Evolutionary conservation across 495 filamentous ascomycete species (phyloP).

Genomic region (Diplogelasinospora grovesii): DNA sequence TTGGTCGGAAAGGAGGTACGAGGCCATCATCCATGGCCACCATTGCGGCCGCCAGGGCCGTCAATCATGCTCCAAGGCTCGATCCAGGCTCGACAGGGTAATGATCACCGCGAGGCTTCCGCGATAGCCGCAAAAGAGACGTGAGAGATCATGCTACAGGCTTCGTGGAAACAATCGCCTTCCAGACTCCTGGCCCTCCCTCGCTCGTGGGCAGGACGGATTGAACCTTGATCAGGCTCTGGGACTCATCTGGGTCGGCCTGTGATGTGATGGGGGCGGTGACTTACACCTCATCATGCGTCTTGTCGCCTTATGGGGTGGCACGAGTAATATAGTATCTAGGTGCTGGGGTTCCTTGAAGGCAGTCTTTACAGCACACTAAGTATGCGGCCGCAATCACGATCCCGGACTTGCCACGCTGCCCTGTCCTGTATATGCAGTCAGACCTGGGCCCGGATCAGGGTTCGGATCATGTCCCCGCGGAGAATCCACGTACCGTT

Average conservation of each 20-base stretch:
- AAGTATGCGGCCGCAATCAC: constrained; percentile 14
- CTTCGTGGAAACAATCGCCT: no score
- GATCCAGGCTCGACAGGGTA: no score
- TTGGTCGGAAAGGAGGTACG: no score
- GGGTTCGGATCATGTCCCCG: no score
- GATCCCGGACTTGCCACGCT: constrained; percentile 12
- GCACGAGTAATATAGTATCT: constrained; percentile 13
- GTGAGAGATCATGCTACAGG: no score
- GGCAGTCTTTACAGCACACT: no score
- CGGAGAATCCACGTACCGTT: not conserved
- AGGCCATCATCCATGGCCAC: no score
- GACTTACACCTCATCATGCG: constrained; percentile 24
- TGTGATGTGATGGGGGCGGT: constrained; percentile 19
- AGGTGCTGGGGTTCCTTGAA: constrained; percentile 7
- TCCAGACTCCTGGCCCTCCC: constrained; percentile 8
- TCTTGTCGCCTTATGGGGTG: constrained; percentile 23
- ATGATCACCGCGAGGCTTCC: no score
- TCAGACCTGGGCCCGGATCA: constrained; percentile 6
- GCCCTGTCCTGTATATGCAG: constrained; percentile 1
- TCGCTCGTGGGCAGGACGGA: constrained; percentile 5
- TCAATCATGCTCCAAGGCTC: no score
- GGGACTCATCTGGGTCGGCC: constrained; percentile 6
- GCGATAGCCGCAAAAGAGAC: no score
- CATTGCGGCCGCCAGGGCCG: no score
- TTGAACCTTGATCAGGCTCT: constrained; percentile 13